Conservation (phyloP, 2,329 filamentous ascomycete genomes). For the Beauveria asiatica region DNA sequence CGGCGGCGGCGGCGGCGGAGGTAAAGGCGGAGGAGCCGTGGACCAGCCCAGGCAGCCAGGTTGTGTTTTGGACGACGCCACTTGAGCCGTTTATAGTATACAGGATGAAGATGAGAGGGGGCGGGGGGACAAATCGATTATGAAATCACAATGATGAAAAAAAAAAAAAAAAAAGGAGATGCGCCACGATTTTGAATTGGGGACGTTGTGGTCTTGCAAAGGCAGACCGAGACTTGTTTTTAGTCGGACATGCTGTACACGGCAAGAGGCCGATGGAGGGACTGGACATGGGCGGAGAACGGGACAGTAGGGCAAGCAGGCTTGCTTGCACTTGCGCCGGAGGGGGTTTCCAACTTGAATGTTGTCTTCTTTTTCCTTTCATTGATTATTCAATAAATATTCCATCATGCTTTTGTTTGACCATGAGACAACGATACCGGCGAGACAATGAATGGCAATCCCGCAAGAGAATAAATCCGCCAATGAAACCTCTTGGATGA, state of each 20-base stretch:
- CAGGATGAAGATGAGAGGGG: not conserved
- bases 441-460: not conserved
- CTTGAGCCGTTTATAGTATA: not conserved
- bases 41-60: not conserved
- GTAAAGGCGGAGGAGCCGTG: not conserved
- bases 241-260: not conserved
- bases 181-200: not conserved
- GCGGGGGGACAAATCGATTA: not conserved
- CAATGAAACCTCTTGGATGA: not conserved
- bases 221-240: not conserved
- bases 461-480: not conserved
- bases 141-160: not conserved
- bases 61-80: slow-evolving; percentile 1
- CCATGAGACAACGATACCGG: not conserved
- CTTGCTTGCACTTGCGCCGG: too few species aligned
- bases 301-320: not conserved
- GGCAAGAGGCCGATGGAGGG: not conserved
- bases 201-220: not conserved
- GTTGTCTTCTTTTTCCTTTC: not conserved
- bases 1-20: not conserved
- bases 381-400: too few species aligned
- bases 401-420: too few species aligned
- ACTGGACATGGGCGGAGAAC: not conserved
- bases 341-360: not conserved
- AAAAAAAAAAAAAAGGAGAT: not conserved